These are phyloP conservation scores for Colletotrichum salicis DNA, from an alignment of 2,329 filamentous ascomycete genomes.

Conservation along the genomic window DNA sequence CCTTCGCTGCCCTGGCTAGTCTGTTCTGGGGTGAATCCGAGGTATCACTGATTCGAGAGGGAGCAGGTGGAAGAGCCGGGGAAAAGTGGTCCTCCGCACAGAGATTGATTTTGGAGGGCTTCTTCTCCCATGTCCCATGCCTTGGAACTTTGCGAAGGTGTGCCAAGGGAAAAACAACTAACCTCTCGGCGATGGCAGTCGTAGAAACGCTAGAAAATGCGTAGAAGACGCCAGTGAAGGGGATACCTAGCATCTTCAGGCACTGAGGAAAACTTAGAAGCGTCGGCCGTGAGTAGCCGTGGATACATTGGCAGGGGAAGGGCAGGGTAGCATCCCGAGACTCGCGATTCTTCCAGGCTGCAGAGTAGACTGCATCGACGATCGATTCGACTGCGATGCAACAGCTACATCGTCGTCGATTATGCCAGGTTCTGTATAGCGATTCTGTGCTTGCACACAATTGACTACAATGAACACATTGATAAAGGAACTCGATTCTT, in stretches of 20 bases:
- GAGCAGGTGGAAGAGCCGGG: slow-evolving; percentile 5
- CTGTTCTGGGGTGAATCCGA: not conserved
- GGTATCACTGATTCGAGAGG: not conserved
- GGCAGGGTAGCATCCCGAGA: too few relatives aligned
- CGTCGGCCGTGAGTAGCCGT: slow-evolving; percentile 13
- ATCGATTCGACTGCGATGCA: not conserved
- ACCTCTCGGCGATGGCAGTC: slow-evolving; percentile 5
- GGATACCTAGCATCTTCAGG: not conserved
- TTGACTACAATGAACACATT: too few relatives aligned
- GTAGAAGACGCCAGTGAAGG: slow-evolving; percentile 10
- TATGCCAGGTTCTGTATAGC: not conserved
- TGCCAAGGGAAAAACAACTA: not conserved
- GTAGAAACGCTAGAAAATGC: slow-evolving; percentile 30
- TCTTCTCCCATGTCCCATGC: not conserved
- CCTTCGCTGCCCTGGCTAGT: slow-evolving; percentile 6
- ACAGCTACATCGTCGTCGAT: not conserved
- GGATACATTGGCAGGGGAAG: not conserved
- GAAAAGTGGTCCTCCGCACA: not conserved
- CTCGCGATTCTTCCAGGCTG: not conserved
- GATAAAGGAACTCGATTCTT: not conserved
- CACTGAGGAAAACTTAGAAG: not conserved
- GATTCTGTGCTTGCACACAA: not conserved
- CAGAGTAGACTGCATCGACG: not conserved
- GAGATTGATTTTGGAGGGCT: not conserved
- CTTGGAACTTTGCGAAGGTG: not conserved